Base-by-base conservation (phyloP, 768 basidiomycete species). In the Leucocoprinus sp. region DNA sequence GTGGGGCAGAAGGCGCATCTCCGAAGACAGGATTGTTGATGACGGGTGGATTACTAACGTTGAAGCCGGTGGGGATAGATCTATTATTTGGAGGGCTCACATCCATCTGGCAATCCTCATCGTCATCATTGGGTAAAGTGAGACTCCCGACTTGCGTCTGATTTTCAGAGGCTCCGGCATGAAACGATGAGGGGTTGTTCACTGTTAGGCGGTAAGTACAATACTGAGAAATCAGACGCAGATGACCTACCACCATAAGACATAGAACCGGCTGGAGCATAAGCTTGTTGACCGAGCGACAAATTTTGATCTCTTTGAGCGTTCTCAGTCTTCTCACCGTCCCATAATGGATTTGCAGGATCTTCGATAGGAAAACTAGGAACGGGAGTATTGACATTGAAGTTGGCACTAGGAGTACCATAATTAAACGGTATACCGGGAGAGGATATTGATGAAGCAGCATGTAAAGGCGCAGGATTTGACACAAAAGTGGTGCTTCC, bases 31-130 rank as follows among this genome's bases (percentile, higher is more conserved):
- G 54, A 23, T 51, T 44, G 3, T 55, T 57, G 50, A 48, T 51
- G 9, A 57, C 27, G 7, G 56, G 37, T n/a, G 65, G 58, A 19
- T 49, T 52, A 22, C 58, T 58, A 52, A 83, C 82, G 1, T 72
- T 57, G 54, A 84, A 80, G 31, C 63, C 65, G 33, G 57, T 57
- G 8, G 70, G 60, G 3, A 67, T 65, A 15, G 73, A 66, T 36
- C 64, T 64, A 45, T 64, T 65, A 31, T 51, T 70, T 2, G 75
- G 78, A 1, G 86, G 86, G 52, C 86, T 89, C 61, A 88, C 86
- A 31, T 89, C 86, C 86, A 89, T 89, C 45, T 64, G 75, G 52
- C 83, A 75, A 49, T 85, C 85, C 39, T 80, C 72, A 36, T 80
- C 81, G 26, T 68, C 66, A 46, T 69, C 76, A 55, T 66, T 72